phyloP scores from a whole-genome alignment of 2,329 filamentous ascomycete genomes.

The Nothophoma quercina region DNA sequence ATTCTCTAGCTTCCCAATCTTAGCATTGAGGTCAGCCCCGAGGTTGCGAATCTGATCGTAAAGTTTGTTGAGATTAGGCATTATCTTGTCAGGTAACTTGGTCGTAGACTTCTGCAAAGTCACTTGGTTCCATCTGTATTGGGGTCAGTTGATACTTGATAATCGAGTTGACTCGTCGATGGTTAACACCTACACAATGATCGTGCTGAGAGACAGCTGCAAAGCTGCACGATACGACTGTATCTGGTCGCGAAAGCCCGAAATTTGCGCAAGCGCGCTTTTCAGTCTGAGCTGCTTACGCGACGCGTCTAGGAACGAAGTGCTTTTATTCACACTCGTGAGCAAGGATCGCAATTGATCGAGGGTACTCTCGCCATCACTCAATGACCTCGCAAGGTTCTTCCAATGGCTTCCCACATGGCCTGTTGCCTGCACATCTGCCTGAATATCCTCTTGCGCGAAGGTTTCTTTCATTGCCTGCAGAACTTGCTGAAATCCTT shows the following conservation, averaged over 20 bases:
- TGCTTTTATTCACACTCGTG: slow-evolving; percentile 26
- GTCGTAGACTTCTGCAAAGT: slow-evolving; percentile 31
- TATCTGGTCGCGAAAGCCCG: slow-evolving; percentile 28
- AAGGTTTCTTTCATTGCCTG: slow-evolving; percentile 36
- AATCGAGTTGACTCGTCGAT: not conserved
- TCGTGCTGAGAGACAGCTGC: slow-evolving; percentile 31
- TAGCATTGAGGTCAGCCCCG: slow-evolving; percentile 25
- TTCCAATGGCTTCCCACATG: slow-evolving; percentile 34
- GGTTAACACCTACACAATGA: slow-evolving; percentile 29
- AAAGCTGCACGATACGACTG: slow-evolving; percentile 32
- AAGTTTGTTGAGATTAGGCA: slow-evolving; percentile 33
- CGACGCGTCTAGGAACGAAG: slow-evolving; percentile 26
- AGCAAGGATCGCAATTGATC: slow-evolving; percentile 24
- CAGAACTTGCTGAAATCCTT: slow-evolving; percentile 28
- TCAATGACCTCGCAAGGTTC: slow-evolving; percentile 30
- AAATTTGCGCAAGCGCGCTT: slow-evolving; percentile 26
- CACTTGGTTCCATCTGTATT: slow-evolving; percentile 31
- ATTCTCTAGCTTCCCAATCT: slow-evolving; percentile 27
- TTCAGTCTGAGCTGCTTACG: slow-evolving; percentile 30
- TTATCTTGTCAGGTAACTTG: slow-evolving; percentile 27
- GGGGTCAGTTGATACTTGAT: not conserved
- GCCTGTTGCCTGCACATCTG: slow-evolving; percentile 24
- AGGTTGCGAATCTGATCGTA: slow-evolving; percentile 31
- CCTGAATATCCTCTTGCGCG: slow-evolving; percentile 26
- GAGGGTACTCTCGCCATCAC: slow-evolving; percentile 29